These are phyloP conservation scores for Senna tora DNA, from an alignment of 306 rosid genomes.

Conservation along the genomic window DNA sequence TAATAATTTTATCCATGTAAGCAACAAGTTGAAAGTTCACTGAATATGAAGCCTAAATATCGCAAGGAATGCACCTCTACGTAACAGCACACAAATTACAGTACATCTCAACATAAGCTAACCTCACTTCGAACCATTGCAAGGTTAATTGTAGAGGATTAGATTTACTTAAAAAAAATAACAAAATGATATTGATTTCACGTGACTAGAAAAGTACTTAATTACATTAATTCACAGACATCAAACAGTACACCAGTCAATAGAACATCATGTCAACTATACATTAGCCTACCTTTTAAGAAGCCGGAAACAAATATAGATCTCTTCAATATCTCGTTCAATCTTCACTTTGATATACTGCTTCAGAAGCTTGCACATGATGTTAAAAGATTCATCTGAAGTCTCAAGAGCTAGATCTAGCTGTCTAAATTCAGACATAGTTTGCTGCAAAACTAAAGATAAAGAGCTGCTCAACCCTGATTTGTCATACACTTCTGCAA, in stretches of 20 bases:
- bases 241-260: slow-evolving; percentile 33
- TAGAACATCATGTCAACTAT: slow-evolving; percentile 22
- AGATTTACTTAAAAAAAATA: slow-evolving; percentile 20
- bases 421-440: slow-evolving; percentile 48
- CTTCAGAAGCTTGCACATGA: slow-evolving; percentile 73
- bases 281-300: slow-evolving; percentile 64
- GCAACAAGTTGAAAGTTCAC: slow-evolving; percentile 20
- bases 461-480: slow-evolving; percentile 53
- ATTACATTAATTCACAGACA: not conserved
- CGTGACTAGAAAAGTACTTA: slow-evolving; percentile 5
- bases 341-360: slow-evolving; percentile 73
- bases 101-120: slow-evolving; percentile 20
- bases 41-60: slow-evolving; percentile 20
- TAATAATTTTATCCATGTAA: not conserved
- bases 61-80: not conserved
- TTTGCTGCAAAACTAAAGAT: slow-evolving; percentile 60
- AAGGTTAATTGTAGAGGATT: slow-evolving; percentile 23
- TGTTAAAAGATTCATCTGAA: slow-evolving; percentile 55
- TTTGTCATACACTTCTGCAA: slow-evolving; percentile 61
- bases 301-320: slow-evolving; percentile 82
- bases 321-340: slow-evolving; percentile 83
- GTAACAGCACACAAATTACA: not conserved
- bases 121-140: not conserved
- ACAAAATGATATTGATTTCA: slow-evolving; percentile 17
- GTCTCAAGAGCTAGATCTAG: slow-evolving; percentile 47